Base-by-base conservation (phyloP, 179 eudicot genomes). In the Heliamphora ciliata region DNA sequence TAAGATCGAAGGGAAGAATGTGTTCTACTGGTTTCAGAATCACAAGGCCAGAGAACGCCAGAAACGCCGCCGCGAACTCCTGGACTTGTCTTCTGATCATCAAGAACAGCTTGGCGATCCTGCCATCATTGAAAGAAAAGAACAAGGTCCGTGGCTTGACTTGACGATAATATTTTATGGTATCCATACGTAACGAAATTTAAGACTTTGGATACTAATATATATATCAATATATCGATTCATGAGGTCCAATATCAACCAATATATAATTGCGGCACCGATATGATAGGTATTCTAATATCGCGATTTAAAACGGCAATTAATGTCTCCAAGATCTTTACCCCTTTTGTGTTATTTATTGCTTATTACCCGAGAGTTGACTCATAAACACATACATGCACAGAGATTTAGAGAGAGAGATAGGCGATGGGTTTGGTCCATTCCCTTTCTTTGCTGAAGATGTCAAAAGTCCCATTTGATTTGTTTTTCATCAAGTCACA, bases 1-100 rank as follows among this genome's bases (percentile, higher is more conserved):
- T 5, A 61, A 78, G 13, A 78, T 64, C n/a, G 73, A 78, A 4
- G 81, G 81, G n/a, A 78, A 78, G 72, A 78, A 78, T 64, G 81
- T 78, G 55, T 78, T 78, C 15, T 78, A 78, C 72, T 78, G 81
- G 81, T 78, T 78, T 21, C 81, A 78, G 59, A 78, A 78, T 50
- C 81, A 78, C 55, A 78, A 78, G 40, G 81, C 81, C 58, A 31
- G 81, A 47, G 21, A 61, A 4, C 65, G 81, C 44, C 81, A 78
- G 40, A 78, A 64, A 64, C 81, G 56, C 31, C 24, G 55, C 55
- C 31, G 58, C 58, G 9, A 54, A 7, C 6, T 7, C 9, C 58
- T 54, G 6, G 58, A 9, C 58, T 9, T 54, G 40, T 31, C 40
- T 31, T 31, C 40, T 31, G 40, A 31, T 31, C 40, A 31, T 31